These are phyloP conservation scores for Tetracladium maxilliforme DNA, from an alignment of 2,329 filamentous ascomycete species.

Conservation along the genomic window DNA sequence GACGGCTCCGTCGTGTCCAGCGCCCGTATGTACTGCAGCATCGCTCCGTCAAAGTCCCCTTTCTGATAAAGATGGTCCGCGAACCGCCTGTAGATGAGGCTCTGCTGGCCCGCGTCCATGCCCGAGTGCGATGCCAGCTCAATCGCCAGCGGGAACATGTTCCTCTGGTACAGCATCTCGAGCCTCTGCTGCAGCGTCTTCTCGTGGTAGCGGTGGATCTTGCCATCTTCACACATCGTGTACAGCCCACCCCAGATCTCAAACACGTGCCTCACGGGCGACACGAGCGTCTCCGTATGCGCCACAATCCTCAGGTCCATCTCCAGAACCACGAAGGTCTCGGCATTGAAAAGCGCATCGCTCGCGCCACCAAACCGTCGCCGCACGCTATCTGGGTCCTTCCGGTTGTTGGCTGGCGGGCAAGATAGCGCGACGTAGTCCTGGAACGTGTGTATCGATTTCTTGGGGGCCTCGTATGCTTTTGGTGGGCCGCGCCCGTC, in stretches of 20 bases:
- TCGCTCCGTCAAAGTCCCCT: slow-evolving; percentile 92
- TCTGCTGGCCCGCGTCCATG: slow-evolving; percentile 68
- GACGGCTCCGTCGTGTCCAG: slow-evolving; percentile 95
- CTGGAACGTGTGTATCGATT: slow-evolving; percentile 60
- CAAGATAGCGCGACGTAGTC: slow-evolving; percentile 83
- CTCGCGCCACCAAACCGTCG: slow-evolving; percentile 60
- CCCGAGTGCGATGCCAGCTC: slow-evolving; percentile 84
- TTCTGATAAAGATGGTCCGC: slow-evolving; percentile 92
- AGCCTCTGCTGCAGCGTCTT: slow-evolving; percentile 82
- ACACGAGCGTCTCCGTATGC: slow-evolving; percentile 73
- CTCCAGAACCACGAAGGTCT: slow-evolving; percentile 82
- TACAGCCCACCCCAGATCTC: slow-evolving; percentile 86
- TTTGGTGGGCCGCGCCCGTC: slow-evolving; percentile 78
- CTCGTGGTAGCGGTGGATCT: slow-evolving; percentile 83
- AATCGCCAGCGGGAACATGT: slow-evolving; percentile 82
- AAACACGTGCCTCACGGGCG: slow-evolving; percentile 67
- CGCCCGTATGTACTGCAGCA: slow-evolving; percentile 93
- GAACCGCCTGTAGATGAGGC: slow-evolving; percentile 83
- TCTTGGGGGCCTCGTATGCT: slow-evolving; percentile 86
- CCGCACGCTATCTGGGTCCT: slow-evolving; percentile 37
- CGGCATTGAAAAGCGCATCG: slow-evolving; percentile 73
- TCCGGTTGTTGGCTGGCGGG: slow-evolving; percentile 42
- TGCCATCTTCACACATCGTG: slow-evolving; percentile 81
- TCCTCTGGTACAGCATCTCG: slow-evolving; percentile 85
- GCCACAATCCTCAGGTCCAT: slow-evolving; percentile 81